A percentile compares a stretch with the other conserved stretches of the same genome.
These are phyloP conservation scores for Euphorbia schlechtendalii DNA, from an alignment of 441 rosid species.

Conservation along the genomic window DNA sequence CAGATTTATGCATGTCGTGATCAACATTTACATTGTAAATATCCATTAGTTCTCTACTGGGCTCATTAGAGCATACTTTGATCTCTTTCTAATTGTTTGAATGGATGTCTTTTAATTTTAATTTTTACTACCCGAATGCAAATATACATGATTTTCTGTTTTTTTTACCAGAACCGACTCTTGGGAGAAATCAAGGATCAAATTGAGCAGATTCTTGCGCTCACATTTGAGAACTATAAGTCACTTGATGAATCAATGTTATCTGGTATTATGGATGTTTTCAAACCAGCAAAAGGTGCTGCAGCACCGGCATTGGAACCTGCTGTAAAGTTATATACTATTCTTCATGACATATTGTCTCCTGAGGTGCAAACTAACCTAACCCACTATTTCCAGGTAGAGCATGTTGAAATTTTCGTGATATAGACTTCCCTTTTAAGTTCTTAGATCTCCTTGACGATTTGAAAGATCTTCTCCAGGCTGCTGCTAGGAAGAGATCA, in stretches of 20 bases:
- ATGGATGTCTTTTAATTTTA: too few relatives aligned
- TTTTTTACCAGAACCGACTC: constrained; percentile 69
- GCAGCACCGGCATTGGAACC: constrained; percentile 88
- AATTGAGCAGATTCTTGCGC: constrained; percentile 83
- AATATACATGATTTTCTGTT: constrained; percentile 15
- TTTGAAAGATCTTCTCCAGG: constrained; percentile 36
- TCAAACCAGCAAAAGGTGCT: constrained; percentile 75
- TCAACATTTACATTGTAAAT: background rate
- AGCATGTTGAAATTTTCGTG: constrained; percentile 5
- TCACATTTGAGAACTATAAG: constrained; percentile 85
- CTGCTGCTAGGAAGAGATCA: constrained; percentile 85
- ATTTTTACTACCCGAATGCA: constrained; percentile 7
- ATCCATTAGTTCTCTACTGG: background rate
- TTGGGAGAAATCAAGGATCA: constrained; percentile 91
- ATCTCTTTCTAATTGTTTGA: too few relatives aligned
- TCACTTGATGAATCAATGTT: constrained; percentile 82
- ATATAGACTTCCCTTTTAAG: constrained; percentile 9
- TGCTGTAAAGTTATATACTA: constrained; percentile 83
- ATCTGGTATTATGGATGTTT: constrained; percentile 70
- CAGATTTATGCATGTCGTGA: background rate
- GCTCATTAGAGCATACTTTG: background rate
- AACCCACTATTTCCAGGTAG: constrained; percentile 90
- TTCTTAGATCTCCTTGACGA: constrained; percentile 14
- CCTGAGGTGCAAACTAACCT: constrained; percentile 88
- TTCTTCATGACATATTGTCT: constrained; percentile 85